Evolutionary conservation across 2,329 filamentous ascomycete genomes (phyloP).

Genomic region (Trichothecium sympodiale): DNA sequence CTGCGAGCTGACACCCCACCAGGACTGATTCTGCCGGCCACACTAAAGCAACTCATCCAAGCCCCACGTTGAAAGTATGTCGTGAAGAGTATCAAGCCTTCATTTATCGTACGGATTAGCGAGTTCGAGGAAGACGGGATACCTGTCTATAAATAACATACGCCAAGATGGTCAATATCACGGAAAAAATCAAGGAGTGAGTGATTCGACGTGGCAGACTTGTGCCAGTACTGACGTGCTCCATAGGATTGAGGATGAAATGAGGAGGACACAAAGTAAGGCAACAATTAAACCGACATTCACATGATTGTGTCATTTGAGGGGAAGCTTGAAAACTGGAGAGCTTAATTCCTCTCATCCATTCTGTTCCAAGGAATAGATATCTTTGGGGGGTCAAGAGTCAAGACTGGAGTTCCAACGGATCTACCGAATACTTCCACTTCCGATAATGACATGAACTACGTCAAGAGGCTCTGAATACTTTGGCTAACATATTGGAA

Average conservation of each 20-base stretch:
- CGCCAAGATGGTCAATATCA: slow-evolving; percentile 90
- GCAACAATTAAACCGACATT: no score
- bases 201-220: slow-evolving; percentile 16
- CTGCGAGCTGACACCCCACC: slow-evolving; percentile 5
- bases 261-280: slow-evolving; percentile 96
- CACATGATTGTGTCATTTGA: no score
- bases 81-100: background rate
- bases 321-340: no score
- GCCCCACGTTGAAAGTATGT: slow-evolving; percentile 6
- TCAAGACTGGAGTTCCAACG: no score
- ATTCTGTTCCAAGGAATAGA: background rate
- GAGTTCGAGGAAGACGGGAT: slow-evolving; percentile 12
- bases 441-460: no score
- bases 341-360: background rate
- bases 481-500: slow-evolving; percentile 15
- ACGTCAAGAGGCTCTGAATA: slow-evolving; percentile 1
- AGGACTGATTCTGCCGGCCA: slow-evolving; percentile 5
- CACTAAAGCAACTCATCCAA: background rate
- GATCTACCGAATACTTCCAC: no score
- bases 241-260: slow-evolving; percentile 97
- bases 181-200: slow-evolving; percentile 99
- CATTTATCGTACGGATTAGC: background rate
- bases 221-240: slow-evolving; percentile 11
- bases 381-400: no score
- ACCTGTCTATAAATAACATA: slow-evolving; percentile 18